Evolutionary conservation across 2,329 filamentous ascomycete species (phyloP).

Genomic region (Pseudocercospora cruenta): DNA sequence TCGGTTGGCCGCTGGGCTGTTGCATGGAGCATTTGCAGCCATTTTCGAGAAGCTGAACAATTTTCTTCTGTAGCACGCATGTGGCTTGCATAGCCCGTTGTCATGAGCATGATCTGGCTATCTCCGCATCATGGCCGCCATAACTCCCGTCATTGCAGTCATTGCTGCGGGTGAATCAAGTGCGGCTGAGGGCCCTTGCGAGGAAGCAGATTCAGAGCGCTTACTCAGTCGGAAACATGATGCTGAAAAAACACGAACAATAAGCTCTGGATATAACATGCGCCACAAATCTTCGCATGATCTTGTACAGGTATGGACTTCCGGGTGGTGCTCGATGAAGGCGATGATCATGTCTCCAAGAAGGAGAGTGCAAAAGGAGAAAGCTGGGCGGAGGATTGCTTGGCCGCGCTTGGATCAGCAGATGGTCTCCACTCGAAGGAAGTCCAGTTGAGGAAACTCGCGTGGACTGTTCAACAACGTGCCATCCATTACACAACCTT

Average conservation of each 20-base stretch:
- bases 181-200: background rate
- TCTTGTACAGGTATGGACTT: conserved; percentile 5
- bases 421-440: background rate
- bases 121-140: background rate
- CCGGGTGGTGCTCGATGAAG: background rate
- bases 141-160: background rate
- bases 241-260: background rate
- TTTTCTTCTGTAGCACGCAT: background rate
- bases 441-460: background rate
- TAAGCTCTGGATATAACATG: background rate
- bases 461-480: background rate
- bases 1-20: background rate
- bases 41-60: background rate
- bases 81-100: background rate
- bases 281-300: background rate
- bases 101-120: background rate
- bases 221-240: background rate
- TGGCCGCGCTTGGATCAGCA: background rate
- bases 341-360: conserved; percentile 5
- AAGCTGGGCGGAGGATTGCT: background rate
- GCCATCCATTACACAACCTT: background rate
- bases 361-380: background rate
- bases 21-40: background rate
- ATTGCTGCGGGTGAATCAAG: background rate
- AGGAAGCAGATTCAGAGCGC: background rate